Conservation (phyloP, 2,329 filamentous ascomycete genomes). For the Colletotrichum echinochloae region DNA sequence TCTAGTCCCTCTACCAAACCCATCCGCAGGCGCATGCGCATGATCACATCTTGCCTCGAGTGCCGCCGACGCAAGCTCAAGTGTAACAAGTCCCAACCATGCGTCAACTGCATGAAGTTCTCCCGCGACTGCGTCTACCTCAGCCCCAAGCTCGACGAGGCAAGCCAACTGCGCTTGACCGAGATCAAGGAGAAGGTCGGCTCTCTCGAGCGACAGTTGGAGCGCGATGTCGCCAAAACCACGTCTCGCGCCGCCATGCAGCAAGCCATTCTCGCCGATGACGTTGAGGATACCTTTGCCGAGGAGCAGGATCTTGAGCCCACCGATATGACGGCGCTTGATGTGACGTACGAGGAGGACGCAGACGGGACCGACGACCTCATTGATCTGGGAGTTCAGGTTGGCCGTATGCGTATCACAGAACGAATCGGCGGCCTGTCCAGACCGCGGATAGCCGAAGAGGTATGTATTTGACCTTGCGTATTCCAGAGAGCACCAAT, state of each 20-base stretch:
- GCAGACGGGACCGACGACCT: constrained; percentile 69
- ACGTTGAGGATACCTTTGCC: constrained; percentile 68
- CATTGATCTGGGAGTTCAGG: constrained; percentile 77
- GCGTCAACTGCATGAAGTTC: constrained; percentile 72
- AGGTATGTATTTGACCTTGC: constrained; percentile 61
- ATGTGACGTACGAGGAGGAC: constrained; percentile 77
- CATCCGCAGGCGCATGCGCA: constrained; percentile 70
- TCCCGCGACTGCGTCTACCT: constrained; percentile 72
- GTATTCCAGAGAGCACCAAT: background rate
- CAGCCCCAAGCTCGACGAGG: constrained; percentile 75
- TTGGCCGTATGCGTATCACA: constrained; percentile 79
- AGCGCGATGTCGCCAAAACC: constrained; percentile 72
- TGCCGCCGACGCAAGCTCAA: constrained; percentile 82
- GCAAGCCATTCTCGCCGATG: constrained; percentile 59
- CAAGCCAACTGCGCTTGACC: constrained; percentile 75
- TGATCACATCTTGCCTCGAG: constrained; percentile 77
- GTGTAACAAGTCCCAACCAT: constrained; percentile 80
- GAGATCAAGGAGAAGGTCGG: constrained; percentile 86
- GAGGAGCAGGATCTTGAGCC: constrained; percentile 72
- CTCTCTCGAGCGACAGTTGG: constrained; percentile 75
- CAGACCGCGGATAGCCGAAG: constrained; percentile 76
- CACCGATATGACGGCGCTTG: constrained; percentile 71
- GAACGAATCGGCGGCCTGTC: constrained; percentile 81
- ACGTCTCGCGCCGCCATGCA: constrained; percentile 48
- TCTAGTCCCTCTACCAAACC: constrained; percentile 49